Evolutionary conservation across 306 rosid species (phyloP), one percentile per base, ranked within the genome.

Genomic region (Cyclanthera cordifolia): DNA sequence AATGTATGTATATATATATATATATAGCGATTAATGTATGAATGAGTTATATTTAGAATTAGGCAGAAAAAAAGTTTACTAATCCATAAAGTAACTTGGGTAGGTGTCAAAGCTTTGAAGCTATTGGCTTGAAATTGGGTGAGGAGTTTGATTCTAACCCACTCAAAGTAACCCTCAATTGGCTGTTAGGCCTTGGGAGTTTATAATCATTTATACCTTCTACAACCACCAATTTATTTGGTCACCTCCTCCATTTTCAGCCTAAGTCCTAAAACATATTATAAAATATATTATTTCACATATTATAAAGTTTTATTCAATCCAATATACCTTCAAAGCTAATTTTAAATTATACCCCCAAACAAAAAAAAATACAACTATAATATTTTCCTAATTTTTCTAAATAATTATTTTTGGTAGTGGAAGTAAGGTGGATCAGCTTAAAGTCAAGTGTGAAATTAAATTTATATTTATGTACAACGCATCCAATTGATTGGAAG

Each of bases 121-220:
- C 37, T 32, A 32, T 2, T 32, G 4, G 37, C 37, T 32, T 32
- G 37, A 6, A 6, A 32, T 32, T 32, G 37, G 37, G 37, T 32
- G 37, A 32, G 34, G n/a, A n/a, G 8, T 66, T 66, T 66, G 71
- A 46, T 66, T 66, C 54, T 24, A 66, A 66, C 53, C 54, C 54
- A 66, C 71, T 66, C 71, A 66, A 66, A 66, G 71, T 32, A 32
- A 32, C 37, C 37, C 37, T 32, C 37, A 32, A 2, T 32, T 32
- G 37, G 37, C 37, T 32, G 37, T 32, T 32, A 32, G 37, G 37
- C 37, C 4, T 32, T 32, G 37, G 37, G 37, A 32, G 37, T 32
- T 32, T 32, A 4, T 32, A 32, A 32, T 32, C 6, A 32, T 32
- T 27, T 32, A 32, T 32, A 32, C 37, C 4, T 32, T 32, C 37